A percentile compares a stretch with the other conserved stretches of the same genome.
phyloP scores from a whole-genome alignment of 2,329 filamentous ascomycete species.

The Aspergillus udagawae region DNA sequence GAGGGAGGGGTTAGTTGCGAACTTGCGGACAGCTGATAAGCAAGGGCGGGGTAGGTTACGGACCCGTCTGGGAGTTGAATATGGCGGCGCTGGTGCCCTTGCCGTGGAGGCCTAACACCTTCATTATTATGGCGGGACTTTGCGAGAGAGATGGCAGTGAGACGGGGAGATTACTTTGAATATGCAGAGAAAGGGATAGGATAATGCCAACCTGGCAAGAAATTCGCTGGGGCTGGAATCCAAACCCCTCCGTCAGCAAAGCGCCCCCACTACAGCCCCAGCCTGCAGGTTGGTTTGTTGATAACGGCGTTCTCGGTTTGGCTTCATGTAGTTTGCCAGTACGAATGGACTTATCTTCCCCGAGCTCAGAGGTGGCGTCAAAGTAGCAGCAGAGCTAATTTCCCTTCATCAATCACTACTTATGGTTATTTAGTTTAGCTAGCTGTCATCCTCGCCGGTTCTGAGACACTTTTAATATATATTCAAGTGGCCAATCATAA shows the following conservation, averaged over 20 bases:
- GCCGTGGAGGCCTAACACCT: constrained; percentile 36
- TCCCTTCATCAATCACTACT: background rate
- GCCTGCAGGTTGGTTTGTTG: background rate
- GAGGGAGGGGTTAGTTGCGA: background rate
- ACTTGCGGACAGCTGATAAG: background rate
- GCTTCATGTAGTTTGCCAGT: background rate
- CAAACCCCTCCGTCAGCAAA: background rate
- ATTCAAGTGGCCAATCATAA: background rate
- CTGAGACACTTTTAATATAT: background rate
- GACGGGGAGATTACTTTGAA: background rate
- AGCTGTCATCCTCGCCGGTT: background rate
- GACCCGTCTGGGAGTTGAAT: constrained; percentile 33
- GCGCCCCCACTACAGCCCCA: background rate
- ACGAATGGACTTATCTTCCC: too few species aligned
- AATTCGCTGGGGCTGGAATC: background rate
- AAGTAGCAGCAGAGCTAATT: too few species aligned
- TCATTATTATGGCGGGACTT: constrained; percentile 16
- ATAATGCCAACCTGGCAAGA: background rate
- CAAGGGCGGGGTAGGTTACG: constrained; percentile 1
- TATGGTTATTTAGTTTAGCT: background rate
- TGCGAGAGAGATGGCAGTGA: background rate
- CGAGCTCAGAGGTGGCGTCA: too few species aligned
- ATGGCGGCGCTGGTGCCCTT: constrained; percentile 36
- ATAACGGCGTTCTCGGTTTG: too few species aligned
- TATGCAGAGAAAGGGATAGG: constrained; percentile 1